Conservation (phyloP, 352 stramenopile genomes). For the Phytophthora gonapodyides region DNA sequence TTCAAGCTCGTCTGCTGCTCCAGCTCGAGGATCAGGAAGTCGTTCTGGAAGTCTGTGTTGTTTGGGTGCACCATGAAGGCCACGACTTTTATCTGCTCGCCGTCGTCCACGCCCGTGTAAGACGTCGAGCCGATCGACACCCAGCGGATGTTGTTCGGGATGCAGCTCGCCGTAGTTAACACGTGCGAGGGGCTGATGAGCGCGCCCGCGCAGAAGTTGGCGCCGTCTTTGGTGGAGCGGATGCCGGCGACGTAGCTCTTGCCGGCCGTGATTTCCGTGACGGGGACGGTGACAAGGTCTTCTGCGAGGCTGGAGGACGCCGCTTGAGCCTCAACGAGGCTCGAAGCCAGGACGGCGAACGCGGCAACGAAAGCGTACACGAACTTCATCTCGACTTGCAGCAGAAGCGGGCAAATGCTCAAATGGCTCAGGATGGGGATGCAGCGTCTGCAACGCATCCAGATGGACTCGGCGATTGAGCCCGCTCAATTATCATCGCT, state of each 20-base stretch:
- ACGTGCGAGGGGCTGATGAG: slow-evolving; percentile 56
- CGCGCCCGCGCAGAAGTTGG: slow-evolving; percentile 34
- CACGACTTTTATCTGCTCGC: slow-evolving; percentile 56
- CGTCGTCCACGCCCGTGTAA: slow-evolving; percentile 37
- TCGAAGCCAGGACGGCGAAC: slow-evolving; percentile 8
- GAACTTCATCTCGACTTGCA: slow-evolving; percentile 27
- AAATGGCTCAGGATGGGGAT: slow-evolving; percentile 31
- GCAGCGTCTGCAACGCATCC: slow-evolving; percentile 12
- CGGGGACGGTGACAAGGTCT: slow-evolving; percentile 21
- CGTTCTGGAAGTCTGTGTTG: slow-evolving; percentile 34
- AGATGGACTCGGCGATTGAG: slow-evolving; percentile 6
- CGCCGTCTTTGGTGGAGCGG: slow-evolving; percentile 28
- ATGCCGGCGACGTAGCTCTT: slow-evolving; percentile 50
- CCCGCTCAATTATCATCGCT: slow-evolving; percentile 1
- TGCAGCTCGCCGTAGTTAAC: slow-evolving; percentile 50
- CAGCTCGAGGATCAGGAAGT: slow-evolving; percentile 66
- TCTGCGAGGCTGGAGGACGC: slow-evolving; percentile 12
- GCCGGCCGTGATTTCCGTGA: slow-evolving; percentile 34
- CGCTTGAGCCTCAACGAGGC: slow-evolving; percentile 10
- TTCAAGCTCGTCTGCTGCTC: slow-evolving; percentile 33
- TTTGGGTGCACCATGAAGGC: slow-evolving; percentile 49
- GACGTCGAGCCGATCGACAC: slow-evolving; percentile 57
- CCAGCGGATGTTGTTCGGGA: slow-evolving; percentile 47
- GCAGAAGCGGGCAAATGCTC: slow-evolving; percentile 24
- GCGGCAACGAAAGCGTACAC: slow-evolving; percentile 11